Evolutionary conservation across 805 yeast species (phyloP), one percentile per base, ranked within the genome.

Genomic region (Saturnispora bothae): DNA sequence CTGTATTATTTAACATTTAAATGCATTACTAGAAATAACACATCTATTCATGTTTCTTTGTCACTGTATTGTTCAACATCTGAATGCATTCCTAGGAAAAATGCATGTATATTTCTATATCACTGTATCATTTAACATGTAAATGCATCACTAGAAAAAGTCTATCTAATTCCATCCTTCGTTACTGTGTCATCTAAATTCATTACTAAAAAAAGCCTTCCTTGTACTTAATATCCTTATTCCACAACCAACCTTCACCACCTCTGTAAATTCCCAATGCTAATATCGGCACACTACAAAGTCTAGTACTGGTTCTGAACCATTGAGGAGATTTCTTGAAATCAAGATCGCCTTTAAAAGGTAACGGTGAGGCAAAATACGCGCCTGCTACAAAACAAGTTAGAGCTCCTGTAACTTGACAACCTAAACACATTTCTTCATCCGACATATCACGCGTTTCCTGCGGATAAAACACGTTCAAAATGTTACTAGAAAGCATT

Each of bases 381-480:
- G 66, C 52, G 18, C 92, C 94, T 4, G 78, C 78, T 4, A 65
- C 73, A 1, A 78, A 41, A 20, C 78, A 65, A 14, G 76, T 68
- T 7, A 68, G 50, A 1, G 84, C 66, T 32, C 81, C 79, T 63
- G 79, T 71, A 1, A 75, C 53, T 43, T 81, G 80, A 50, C 94
- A 83, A 2, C 81, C 75, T 2, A 78, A 46, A 50, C 94, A 83
- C 45, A 71, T 77, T 42, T 66, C 69, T 18, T 66, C 67, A 3
- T 51, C 51, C 1, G 61, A 49, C 12, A 69, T 49, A 19, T 71
- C 55, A 9, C 68, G 45, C 4, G 63, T 46, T 5, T 64, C 59
- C 2, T 73, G 69, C 1, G 76, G 75, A 43, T 64, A 66, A 52
- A 77, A 69, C 2, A 76, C 62, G n/a, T 66, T 60, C 5, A 65